phyloP scores from a whole-genome alignment of 2,329 filamentous ascomycete genomes.

The Fusarium nodosum region DNA sequence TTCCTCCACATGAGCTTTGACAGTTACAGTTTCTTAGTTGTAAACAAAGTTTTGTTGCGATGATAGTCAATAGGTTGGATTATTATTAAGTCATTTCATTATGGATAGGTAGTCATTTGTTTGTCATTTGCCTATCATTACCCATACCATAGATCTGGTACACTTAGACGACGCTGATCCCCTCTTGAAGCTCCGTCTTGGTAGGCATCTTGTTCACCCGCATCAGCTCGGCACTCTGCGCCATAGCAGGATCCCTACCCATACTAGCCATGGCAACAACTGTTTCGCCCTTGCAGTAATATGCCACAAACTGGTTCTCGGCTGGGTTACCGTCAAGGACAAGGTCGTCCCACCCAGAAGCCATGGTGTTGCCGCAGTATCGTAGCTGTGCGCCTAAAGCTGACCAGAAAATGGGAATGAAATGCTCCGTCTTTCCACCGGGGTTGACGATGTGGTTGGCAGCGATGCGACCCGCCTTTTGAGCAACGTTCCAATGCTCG shows the following conservation, averaged over 20 bases:
- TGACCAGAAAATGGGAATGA: slow-evolving; percentile 98
- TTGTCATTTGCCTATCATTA: slow-evolving; percentile 2
- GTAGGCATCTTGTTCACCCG: slow-evolving; percentile 82
- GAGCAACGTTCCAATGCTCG: slow-evolving; percentile 99
- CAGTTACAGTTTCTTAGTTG: not conserved
- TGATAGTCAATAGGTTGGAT: not conserved
- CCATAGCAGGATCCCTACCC: slow-evolving; percentile 89
- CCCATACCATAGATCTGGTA: not conserved
- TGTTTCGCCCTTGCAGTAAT: slow-evolving; percentile 87
- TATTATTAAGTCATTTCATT: slow-evolving; percentile 1
- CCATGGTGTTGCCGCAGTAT: slow-evolving; percentile 87
- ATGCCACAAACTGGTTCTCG: slow-evolving; percentile 87
- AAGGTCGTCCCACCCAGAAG: slow-evolving; percentile 85
- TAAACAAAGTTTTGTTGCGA: not conserved
- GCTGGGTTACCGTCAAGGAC: slow-evolving; percentile 82
- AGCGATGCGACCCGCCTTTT: slow-evolving; percentile 87
- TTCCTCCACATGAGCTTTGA: not conserved
- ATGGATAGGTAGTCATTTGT: not conserved
- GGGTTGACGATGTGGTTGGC: slow-evolving; percentile 82
- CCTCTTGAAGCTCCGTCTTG: slow-evolving; percentile 80
- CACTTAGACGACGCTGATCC: slow-evolving; percentile 63
- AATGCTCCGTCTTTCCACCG: slow-evolving; percentile 72
- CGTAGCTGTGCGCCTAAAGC: slow-evolving; percentile 89
- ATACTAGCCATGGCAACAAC: slow-evolving; percentile 93
- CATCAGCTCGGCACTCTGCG: slow-evolving; percentile 88